These are phyloP conservation scores for Paracoccidioides lutzii DNA, from an alignment of 2,329 filamentous ascomycete species.

Conservation along the genomic window DNA sequence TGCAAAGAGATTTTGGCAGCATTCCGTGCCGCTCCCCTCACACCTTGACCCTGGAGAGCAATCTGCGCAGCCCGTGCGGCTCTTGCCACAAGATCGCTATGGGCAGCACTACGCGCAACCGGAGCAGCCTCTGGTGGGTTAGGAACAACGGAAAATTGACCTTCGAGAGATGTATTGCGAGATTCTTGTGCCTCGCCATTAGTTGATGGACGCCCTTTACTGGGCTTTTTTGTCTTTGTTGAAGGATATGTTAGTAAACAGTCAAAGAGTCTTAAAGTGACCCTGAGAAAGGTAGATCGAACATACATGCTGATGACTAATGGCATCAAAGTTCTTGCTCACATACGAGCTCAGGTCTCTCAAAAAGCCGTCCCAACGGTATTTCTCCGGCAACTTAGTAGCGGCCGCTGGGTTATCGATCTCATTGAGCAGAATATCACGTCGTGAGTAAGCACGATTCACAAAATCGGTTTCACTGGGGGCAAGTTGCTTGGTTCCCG, in stretches of 20 bases:
- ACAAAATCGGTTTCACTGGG: constrained; percentile 50
- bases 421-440: constrained; percentile 44
- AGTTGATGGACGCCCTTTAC: constrained; percentile 26
- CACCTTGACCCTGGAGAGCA: constrained; percentile 32
- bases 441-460: constrained; percentile 40
- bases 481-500: constrained; percentile 41
- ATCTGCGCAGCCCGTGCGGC: constrained; percentile 37
- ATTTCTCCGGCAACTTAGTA: constrained; percentile 43
- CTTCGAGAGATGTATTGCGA: constrained; percentile 27
- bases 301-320: constrained; percentile 36
- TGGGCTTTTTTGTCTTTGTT: constrained; percentile 25
- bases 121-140: constrained; percentile 26
- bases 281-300: background rate
- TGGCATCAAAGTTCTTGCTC: constrained; percentile 43
- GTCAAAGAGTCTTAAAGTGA: background rate
- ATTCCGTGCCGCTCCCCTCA: constrained; percentile 15
- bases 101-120: constrained; percentile 26
- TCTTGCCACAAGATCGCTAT: constrained; percentile 35
- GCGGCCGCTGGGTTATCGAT: constrained; percentile 39
- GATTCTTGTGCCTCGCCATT: constrained; percentile 27
- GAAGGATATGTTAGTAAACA: constrained; percentile 12
- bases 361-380: constrained; percentile 52
- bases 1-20: background rate
- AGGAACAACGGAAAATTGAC: constrained; percentile 28
- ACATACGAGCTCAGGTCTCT: constrained; percentile 46